Evolutionary conservation across 1,284 basidiomycete genomes (phyloP), one percentile per base, ranked within the genome.

Genomic region (Fomitopsis betulina): DNA sequence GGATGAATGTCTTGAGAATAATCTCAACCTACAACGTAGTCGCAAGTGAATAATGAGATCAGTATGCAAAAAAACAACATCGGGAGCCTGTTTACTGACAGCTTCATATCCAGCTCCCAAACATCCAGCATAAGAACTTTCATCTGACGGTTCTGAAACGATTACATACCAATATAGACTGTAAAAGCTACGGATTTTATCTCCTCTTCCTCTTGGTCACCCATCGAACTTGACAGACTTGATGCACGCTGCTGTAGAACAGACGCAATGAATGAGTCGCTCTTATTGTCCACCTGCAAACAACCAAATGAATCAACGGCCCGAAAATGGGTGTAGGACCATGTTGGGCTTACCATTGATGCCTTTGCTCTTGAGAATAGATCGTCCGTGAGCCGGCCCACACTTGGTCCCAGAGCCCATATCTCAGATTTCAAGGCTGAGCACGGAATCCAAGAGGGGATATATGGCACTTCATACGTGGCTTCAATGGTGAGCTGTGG

Each of bases 1-100:
- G 59, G 37, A 76, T 56, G 49, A 77, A 77, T 2, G 74, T 71
- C n/a, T 72, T 71, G 57, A 79, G 63, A 0, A 72, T 69, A 9
- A 79, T 75, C 32, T 77, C 74, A 1, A 72, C 79, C 75, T 80
- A 56, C 17, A n/a, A 42, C 8, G 35, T 10, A 6, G 45, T 15
- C 8, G 39, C n/a, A 19, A 8, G n/a, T 4, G 2, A 42, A 42
- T 19, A 15, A 15, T 12, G 5, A 25, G 19, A 27, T 47, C 5
- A 15, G 15, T 9, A 8, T 5, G 17, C 27, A 47, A 12, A 17
- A 25, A 13, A 30, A 6, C 13, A 12, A 12, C 3, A 3, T 37
- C 13, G 35, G 12, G 8, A 6, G 35, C 4, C 8, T 30, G 13
- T 6, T 37, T 13, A 47, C 25, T 47, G 10, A 47, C 45, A 5